Evolutionary conservation across 2,329 filamentous ascomycete species (phyloP).

Genomic region (Orbilia oligospora): DNA sequence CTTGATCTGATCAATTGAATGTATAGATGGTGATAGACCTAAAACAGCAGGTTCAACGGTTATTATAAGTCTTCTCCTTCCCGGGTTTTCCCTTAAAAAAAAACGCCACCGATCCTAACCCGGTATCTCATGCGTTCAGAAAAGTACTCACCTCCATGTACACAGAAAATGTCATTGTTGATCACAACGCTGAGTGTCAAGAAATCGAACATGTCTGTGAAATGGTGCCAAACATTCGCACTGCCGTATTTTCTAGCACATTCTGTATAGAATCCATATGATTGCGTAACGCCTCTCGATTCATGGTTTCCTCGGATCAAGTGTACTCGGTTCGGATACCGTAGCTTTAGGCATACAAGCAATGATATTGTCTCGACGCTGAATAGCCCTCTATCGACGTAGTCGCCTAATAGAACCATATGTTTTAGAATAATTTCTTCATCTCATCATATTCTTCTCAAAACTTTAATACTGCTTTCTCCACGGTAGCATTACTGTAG

Average conservation of each 20-base stretch:
- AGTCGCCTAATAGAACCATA: conserved; percentile 75
- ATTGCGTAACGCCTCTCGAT: conserved; percentile 96
- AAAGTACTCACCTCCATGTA: conserved; percentile 79
- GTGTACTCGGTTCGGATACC: conserved; percentile 95
- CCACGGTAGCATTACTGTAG: conserved; percentile 43
- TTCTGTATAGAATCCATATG: conserved; percentile 99
- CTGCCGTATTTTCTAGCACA: conserved; percentile 98
- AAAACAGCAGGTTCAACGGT: conserved; percentile 38
- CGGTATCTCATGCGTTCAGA: conserved; percentile 3
- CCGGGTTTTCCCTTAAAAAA: conserved; percentile 41
- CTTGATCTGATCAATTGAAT: conserved; percentile 97
- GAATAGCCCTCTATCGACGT: conserved; percentile 98
- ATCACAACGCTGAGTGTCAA: conserved; percentile 97
- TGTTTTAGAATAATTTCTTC: conserved; percentile 66
- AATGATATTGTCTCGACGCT: conserved; percentile 99
- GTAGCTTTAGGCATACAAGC: conserved; percentile 94
- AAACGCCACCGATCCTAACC: conserved; percentile 26
- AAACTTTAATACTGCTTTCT: neutral
- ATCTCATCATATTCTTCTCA: neutral
- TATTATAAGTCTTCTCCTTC: conserved; percentile 30
- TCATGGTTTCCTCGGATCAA: conserved; percentile 98
- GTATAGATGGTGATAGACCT: conserved; percentile 89
- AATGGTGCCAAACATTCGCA: conserved; percentile 99
- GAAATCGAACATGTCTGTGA: conserved; percentile 99
- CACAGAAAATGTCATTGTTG: conserved; percentile 98